Percentiles rank a stretch among this genome's conserved stretches.
Evolutionary conservation across 805 yeast genomes (phyloP).

Genomic region (Huiozyma naganishii): DNA sequence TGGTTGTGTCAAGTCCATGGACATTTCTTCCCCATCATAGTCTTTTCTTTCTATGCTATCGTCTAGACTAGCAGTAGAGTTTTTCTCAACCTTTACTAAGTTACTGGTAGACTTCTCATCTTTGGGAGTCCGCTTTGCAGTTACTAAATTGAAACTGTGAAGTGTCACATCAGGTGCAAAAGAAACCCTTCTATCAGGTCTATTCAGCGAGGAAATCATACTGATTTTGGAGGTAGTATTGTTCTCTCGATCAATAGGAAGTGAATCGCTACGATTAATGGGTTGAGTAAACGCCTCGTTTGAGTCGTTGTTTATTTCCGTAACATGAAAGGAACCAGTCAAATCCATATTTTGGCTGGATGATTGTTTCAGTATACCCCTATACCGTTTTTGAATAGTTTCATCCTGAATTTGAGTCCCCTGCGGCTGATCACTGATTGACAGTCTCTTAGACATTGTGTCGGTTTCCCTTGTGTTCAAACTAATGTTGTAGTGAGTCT

Average conservation of each 20-base stretch:
- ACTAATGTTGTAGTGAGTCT: no score
- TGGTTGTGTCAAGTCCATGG: constrained; percentile 6
- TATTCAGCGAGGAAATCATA: constrained; percentile 10
- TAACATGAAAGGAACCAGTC: not conserved
- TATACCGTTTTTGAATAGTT: constrained; percentile 1
- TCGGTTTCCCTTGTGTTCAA: no score
- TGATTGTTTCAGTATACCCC: constrained; percentile 7
- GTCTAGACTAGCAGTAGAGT: not conserved
- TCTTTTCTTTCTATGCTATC: no score
- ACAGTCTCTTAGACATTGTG: no score
- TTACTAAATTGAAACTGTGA: constrained; percentile 40
- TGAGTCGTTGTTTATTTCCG: no score
- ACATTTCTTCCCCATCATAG: not conserved
- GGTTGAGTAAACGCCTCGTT: not conserved
- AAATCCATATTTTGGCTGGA: constrained; percentile 1
- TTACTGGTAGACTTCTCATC: not conserved
- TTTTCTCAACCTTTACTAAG: not conserved
- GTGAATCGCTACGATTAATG: constrained; percentile 3
- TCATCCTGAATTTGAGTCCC: not conserved
- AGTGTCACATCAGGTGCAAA: constrained; percentile 69
- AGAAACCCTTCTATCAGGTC: constrained; percentile 45
- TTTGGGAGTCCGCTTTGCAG: constrained; percentile 9
- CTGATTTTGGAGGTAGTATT: constrained; percentile 23
- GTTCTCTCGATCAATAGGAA: constrained; percentile 7
- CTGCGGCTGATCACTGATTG: no score